phyloP scores from a whole-genome alignment of 768 basidiomycete species.

The Xerocomus spinulosus region DNA sequence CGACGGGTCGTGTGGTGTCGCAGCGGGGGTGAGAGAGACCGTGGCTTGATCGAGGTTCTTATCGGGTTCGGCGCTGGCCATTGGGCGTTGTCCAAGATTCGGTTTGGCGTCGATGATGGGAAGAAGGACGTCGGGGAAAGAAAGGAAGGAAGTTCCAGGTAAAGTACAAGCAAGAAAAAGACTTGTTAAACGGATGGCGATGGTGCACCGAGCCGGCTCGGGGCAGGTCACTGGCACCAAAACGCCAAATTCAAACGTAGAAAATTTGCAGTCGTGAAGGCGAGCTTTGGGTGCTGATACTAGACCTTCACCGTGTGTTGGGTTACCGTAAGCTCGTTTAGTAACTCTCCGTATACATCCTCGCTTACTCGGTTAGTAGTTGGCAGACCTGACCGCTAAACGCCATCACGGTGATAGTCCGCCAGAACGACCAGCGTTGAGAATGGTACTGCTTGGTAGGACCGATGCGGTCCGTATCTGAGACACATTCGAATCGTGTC shows the following conservation, averaged over 20 bases:
- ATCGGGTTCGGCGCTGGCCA: constrained; percentile 26
- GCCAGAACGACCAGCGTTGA: background rate
- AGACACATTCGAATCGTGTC: background rate
- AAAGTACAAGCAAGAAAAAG: constrained; percentile 23
- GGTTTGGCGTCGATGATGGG: background rate
- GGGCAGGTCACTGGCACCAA: constrained; percentile 6
- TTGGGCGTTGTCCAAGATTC: constrained; percentile 7
- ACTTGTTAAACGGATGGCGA: constrained; percentile 6
- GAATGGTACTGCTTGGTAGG: background rate
- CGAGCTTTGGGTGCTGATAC: constrained; percentile 23
- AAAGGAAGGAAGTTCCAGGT: constrained; percentile 1
- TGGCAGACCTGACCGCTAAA: background rate
- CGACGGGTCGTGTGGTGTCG: constrained; percentile 4
- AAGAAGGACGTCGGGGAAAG: background rate
- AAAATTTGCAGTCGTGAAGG: constrained; percentile 26
- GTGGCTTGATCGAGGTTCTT: constrained; percentile 21
- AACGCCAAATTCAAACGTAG: constrained; percentile 16
- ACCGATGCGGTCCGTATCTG: background rate
- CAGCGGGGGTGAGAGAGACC: constrained; percentile 2
- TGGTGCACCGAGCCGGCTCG: constrained; percentile 10
- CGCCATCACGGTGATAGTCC: background rate
- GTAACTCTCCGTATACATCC: constrained; percentile 8
- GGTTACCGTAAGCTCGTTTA: constrained; percentile 27
- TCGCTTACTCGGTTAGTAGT: constrained; percentile 17
- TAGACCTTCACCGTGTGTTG: constrained; percentile 4